Conservation (phyloP, 2,329 filamentous ascomycete genomes). For the Penicillium capsulatum region DNA sequence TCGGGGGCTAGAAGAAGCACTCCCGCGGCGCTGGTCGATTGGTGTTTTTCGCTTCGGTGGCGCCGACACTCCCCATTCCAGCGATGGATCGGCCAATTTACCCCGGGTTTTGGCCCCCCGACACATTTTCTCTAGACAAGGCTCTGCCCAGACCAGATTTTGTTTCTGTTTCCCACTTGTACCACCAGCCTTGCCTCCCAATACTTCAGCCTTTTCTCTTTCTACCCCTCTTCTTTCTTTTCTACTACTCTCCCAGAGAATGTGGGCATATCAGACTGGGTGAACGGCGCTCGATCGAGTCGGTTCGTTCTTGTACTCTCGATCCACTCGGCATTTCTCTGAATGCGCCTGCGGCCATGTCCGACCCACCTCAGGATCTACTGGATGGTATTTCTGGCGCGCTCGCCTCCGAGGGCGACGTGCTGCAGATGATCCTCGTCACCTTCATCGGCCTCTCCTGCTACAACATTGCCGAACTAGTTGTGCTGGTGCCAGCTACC, state of each 20-base stretch:
- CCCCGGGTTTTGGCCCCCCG: slow-evolving; percentile 8
- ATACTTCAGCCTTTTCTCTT: background rate
- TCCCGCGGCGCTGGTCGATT: background rate
- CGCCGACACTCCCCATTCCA: slow-evolving; percentile 5
- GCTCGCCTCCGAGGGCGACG: slow-evolving; percentile 21
- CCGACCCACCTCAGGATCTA: slow-evolving; percentile 19
- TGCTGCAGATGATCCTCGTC: slow-evolving; percentile 24
- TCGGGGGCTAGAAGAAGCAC: background rate
- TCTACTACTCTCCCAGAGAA: slow-evolving; percentile 3
- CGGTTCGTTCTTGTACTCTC: background rate
- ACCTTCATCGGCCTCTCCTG: slow-evolving; percentile 39
- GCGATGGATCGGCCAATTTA: slow-evolving; percentile 3
- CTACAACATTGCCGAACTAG: slow-evolving; percentile 48
- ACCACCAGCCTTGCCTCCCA: background rate
- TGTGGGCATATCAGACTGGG: slow-evolving; percentile 20
- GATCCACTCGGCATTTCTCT: background rate
- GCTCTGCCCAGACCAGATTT: no score
- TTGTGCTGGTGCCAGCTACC: slow-evolving; percentile 38
- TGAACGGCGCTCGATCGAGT: slow-evolving; percentile 13
- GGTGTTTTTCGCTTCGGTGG: background rate
- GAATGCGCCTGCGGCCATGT: slow-evolving; percentile 7
- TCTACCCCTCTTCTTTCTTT: background rate
- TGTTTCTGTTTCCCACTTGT: background rate
- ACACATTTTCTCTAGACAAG: no score
- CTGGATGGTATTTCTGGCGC: slow-evolving; percentile 31